These are phyloP conservation scores for Rhododendron williamsianum DNA, from an alignment of 148 eudicot genomes.

Conservation along the genomic window DNA sequence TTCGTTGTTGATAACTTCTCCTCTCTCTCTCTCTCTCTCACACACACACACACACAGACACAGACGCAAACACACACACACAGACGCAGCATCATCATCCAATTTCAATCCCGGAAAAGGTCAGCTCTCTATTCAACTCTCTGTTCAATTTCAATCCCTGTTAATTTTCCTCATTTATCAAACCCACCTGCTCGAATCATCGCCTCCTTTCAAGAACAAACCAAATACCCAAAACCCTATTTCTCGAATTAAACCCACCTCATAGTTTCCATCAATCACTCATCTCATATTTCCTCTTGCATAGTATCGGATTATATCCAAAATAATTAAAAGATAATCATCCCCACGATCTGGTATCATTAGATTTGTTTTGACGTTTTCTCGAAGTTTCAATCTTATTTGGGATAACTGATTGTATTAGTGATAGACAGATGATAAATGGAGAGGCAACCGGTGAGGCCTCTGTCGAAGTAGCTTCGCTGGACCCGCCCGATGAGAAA, in stretches of 20 bases:
- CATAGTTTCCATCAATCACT: not conserved
- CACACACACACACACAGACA: not conserved
- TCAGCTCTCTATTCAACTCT: not conserved
- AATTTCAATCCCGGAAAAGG: not conserved
- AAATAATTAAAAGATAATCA: not conserved
- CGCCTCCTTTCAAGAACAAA: not conserved
- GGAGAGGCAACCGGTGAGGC: conserved; percentile 39
- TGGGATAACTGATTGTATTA: not conserved
- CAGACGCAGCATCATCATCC: not conserved
- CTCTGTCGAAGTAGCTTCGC: conserved; percentile 23
- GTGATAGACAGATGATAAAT: conserved; percentile 34
- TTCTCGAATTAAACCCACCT: not conserved
- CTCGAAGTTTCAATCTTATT: not conserved
- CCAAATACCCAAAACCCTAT: conserved; percentile 4
- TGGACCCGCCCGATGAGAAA: conserved; percentile 28
- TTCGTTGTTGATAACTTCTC: not conserved
- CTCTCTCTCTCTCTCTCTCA: not conserved
- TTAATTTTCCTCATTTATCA: not conserved
- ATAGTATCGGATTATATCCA: not conserved
- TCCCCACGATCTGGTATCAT: not conserved
- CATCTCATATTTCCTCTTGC: not conserved
- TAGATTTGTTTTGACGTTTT: not conserved
- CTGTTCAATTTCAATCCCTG: not conserved
- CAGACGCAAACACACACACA: not conserved
- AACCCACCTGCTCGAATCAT: not conserved